Evolutionary conservation across 2,329 filamentous ascomycete species (phyloP).

Genomic region (Epichloe gansuensis): DNA sequence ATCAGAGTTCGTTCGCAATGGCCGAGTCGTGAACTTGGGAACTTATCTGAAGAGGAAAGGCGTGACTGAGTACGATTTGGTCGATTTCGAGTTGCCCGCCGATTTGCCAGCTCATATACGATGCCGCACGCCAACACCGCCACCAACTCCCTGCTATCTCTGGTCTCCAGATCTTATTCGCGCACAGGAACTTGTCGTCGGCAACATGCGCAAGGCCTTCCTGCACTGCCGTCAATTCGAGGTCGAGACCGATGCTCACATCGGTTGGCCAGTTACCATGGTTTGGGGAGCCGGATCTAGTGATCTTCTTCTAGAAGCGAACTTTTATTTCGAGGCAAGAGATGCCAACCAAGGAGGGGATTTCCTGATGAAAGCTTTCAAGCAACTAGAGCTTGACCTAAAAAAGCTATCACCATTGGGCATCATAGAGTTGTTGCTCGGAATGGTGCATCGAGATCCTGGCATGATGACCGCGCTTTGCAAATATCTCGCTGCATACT

Average conservation of each 20-base stretch:
- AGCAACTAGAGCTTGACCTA: constrained; percentile 29
- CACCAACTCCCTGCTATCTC: constrained; percentile 28
- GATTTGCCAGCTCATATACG: constrained; percentile 30
- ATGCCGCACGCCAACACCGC: constrained; percentile 32
- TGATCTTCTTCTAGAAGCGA: constrained; percentile 30
- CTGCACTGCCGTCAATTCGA: constrained; percentile 31
- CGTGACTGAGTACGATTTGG: constrained; percentile 38
- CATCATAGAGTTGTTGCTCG: constrained; percentile 29
- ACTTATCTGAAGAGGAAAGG: constrained; percentile 41
- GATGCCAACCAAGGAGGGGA: constrained; percentile 27
- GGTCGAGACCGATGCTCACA: constrained; percentile 22
- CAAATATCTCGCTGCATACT: constrained; percentile 31
- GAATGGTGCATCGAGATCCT: constrained; percentile 30
- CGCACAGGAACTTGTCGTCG: constrained; percentile 30
- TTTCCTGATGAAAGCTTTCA: constrained; percentile 29
- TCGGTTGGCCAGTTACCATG: constrained; percentile 29
- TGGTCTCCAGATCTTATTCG: constrained; percentile 29
- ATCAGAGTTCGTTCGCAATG: constrained; percentile 39
- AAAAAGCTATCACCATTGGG: constrained; percentile 30
- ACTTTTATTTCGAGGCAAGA: constrained; percentile 27
- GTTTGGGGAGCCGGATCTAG: constrained; percentile 32
- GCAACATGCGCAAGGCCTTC: constrained; percentile 32
- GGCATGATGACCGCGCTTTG: constrained; percentile 33
- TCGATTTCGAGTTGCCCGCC: constrained; percentile 30
- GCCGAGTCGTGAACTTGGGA: constrained; percentile 36